phyloP scores from a whole-genome alignment of 139 green algal genomes.

The Closterium sp. region DNA sequence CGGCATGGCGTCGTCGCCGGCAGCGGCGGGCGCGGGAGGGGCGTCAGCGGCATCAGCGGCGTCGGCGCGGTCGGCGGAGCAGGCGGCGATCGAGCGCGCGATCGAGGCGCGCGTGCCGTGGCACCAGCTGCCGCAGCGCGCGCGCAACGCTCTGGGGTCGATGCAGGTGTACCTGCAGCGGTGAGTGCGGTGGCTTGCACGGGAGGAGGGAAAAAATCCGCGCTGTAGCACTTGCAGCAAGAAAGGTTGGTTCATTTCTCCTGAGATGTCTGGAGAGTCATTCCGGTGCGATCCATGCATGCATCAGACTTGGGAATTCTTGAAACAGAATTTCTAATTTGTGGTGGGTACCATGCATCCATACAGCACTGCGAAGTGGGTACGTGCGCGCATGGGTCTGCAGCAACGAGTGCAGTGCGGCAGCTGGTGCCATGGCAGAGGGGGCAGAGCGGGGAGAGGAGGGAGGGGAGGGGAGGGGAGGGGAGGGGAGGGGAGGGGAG shows the following conservation, averaged over 20 bases:
- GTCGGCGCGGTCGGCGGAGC: background rate
- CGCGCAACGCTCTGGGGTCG: slow-evolving; percentile 18
- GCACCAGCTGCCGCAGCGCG: slow-evolving; percentile 36
- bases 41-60: background rate
- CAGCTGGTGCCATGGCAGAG: background rate
- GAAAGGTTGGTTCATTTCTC: too few relatives aligned
- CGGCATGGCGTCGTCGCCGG: background rate
- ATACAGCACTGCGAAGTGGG: too few relatives aligned
- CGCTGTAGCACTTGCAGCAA: background rate
- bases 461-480: background rate
- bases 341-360: too few relatives aligned
- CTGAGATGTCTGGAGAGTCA: too few relatives aligned
- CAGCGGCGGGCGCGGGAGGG: background rate
- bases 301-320: too few relatives aligned
- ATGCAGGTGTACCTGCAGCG: slow-evolving; percentile 15
- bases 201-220: background rate
- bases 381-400: too few relatives aligned
- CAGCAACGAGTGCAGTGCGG: too few relatives aligned
- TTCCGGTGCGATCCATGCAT: too few relatives aligned
- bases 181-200: background rate
- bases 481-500: background rate
- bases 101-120: slow-evolving; percentile 31
- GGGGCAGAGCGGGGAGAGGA: background rate
- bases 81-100: background rate
- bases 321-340: too few relatives aligned